These are phyloP conservation scores for Medicago lupulina DNA, from an alignment of 306 rosid species.

Conservation along the genomic window DNA sequence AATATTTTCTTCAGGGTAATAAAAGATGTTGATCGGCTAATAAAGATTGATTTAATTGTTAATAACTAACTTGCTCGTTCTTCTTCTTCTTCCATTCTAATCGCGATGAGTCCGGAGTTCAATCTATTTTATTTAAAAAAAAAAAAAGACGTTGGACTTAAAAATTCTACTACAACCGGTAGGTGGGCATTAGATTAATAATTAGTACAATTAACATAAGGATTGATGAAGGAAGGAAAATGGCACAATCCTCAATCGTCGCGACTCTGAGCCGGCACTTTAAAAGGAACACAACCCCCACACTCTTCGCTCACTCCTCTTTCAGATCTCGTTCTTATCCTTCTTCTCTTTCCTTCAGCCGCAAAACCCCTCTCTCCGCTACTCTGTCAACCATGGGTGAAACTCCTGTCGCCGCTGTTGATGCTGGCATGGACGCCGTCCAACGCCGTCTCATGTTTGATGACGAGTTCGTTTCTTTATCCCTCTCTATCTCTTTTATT, in stretches of 20 bases:
- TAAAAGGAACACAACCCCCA: conserved; percentile 26
- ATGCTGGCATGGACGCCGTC: conserved; percentile 93
- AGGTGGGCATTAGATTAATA: too few relatives aligned
- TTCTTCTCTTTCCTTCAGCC: conserved; percentile 2
- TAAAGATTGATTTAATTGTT: too few relatives aligned
- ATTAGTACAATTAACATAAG: too few relatives aligned
- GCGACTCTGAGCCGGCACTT: conserved; percentile 36
- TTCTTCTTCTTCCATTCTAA: too few relatives aligned
- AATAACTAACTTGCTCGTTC: too few relatives aligned
- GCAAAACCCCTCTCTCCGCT: not conserved
- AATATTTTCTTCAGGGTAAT: too few relatives aligned
- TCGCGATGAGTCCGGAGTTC: too few relatives aligned
- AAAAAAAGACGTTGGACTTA: too few relatives aligned
- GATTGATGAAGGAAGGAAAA: not conserved
- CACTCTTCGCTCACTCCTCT: not conserved
- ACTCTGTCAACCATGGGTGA: conserved; percentile 69
- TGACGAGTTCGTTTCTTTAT: conserved; percentile 70
- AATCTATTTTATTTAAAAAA: too few relatives aligned
- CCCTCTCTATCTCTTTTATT: not conserved
- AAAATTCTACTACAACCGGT: too few relatives aligned
- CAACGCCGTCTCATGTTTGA: conserved; percentile 99
- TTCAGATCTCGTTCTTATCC: conserved; percentile 41
- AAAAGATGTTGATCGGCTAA: too few relatives aligned
- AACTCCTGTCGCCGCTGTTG: conserved; percentile 44
- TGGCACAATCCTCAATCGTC: conserved; percentile 47